Percentiles rank a stretch among this genome's conserved stretches.
phyloP scores from a whole-genome alignment of 805 yeast species.

The Hanseniaspora valbyensis region DNA sequence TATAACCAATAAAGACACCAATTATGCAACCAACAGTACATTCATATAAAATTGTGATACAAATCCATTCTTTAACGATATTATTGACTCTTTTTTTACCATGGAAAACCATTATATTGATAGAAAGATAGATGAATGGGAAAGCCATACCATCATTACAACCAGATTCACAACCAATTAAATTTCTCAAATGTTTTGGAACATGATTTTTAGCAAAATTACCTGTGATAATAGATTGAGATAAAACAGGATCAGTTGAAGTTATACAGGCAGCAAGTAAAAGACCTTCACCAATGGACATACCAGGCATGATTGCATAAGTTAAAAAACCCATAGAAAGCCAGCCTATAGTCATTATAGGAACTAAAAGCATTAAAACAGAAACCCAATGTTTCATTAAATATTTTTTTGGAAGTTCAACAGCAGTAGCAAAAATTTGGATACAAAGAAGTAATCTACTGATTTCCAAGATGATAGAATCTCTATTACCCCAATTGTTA shows the following conservation, averaged over 20 bases:
- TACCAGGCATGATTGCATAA: constrained; percentile 64
- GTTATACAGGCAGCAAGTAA: constrained; percentile 79
- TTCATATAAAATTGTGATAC: constrained; percentile 66
- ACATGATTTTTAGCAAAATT: constrained; percentile 64
- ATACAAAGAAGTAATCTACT: constrained; percentile 73
- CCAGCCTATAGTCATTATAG: constrained; percentile 91
- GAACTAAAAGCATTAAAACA: constrained; percentile 60
- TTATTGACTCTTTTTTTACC: constrained; percentile 36
- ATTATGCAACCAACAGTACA: constrained; percentile 68
- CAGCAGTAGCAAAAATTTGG: constrained; percentile 90
- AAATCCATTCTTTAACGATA: constrained; percentile 71
- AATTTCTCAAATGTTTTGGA: constrained; percentile 72
- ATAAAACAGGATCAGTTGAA: constrained; percentile 90
- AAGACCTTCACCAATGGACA: constrained; percentile 60
- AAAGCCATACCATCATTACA: constrained; percentile 95
- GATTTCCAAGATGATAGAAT: constrained; percentile 69
- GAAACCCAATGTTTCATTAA: constrained; percentile 77
- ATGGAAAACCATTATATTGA: constrained; percentile 54
- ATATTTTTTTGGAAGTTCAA: constrained; percentile 80
- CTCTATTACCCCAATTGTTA: constrained; percentile 60
- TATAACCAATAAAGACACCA: constrained; percentile 62
- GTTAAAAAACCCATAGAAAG: constrained; percentile 66
- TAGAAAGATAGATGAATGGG: constrained; percentile 68
- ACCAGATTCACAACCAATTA: constrained; percentile 71
- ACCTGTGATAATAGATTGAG: constrained; percentile 90